Evolutionary conservation across 768 basidiomycete genomes (phyloP), one percentile per base, ranked within the genome.

Genomic region (Rhodotorula paludigena): DNA sequence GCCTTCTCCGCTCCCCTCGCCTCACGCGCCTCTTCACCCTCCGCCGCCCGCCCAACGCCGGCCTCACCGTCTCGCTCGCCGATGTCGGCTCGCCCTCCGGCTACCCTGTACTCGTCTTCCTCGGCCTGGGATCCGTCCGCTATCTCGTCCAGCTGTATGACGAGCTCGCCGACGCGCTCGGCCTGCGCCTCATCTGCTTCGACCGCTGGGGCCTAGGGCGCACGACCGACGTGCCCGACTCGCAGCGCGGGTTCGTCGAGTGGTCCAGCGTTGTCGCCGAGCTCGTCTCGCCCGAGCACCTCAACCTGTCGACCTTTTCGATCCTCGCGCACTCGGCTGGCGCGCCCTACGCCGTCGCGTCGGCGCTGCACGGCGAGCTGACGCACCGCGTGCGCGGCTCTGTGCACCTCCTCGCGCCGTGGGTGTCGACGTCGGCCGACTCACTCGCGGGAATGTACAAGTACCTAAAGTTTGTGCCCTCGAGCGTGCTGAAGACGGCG

Each of bases 131-230:
- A 23, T 91, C 90, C 75, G 94, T 98, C 7, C 84, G 94, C 47
- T 92, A 98, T 78, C 84, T 97, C 64, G 89, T 96, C 83, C 92
- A 90, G 21, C 79, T 98, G 55, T 98, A 92, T 77, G 94, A 98
- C 77, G 94, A 99, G 76, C 88, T 97, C 85, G 94, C 94, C 8
- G 85, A 87, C 66, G 88, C 87, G 64, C 79, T 94, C 64, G 87
- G 87, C 10, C 82, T 99, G 42, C 82, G 94, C 62, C 81, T 99
- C 60, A 92, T 99, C 74, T 93, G 92, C 53, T 87, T 99, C 72
- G 94, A 99, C 78, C 84, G 94, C 84, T 91, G 96, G 94, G 94
- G 96, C 21, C 82, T 96, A 28, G 94, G 94, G 35, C 85, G 87
- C 63, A 96, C 92, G 20, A 86, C 87, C 73, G 84, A 85, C 32